Conservation (phyloP, 2,329 filamentous ascomycete genomes). For the Claviceps africana region DNA sequence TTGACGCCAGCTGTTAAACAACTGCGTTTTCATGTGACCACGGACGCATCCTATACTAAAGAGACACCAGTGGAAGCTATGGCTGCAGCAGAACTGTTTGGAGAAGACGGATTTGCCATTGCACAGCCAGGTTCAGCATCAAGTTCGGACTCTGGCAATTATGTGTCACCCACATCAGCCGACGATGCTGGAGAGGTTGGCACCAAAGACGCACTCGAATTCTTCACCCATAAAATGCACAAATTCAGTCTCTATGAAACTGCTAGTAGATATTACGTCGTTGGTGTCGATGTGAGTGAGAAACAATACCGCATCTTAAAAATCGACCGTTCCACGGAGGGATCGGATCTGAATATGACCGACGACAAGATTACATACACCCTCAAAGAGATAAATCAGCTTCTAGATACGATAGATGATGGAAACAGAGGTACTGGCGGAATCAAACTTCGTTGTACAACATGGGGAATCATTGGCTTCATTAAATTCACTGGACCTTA, state of each 20-base stretch:
- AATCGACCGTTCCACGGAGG: slow-evolving; percentile 75
- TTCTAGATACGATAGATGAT: slow-evolving; percentile 89
- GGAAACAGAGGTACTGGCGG: slow-evolving; percentile 86
- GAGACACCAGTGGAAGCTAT: not conserved
- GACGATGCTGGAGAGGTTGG: slow-evolving; percentile 11
- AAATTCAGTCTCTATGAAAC: slow-evolving; percentile 98
- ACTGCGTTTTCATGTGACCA: not conserved
- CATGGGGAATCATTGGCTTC: slow-evolving; percentile 90
- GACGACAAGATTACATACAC: slow-evolving; percentile 95
- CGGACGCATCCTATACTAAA: not conserved
- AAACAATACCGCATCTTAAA: slow-evolving; percentile 82
- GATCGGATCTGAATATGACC: slow-evolving; percentile 63
- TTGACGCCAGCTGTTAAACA: not conserved
- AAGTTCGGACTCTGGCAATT: slow-evolving; percentile 32
- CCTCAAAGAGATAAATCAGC: slow-evolving; percentile 78
- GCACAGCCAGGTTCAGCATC: slow-evolving; percentile 12
- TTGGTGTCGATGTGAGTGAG: slow-evolving; percentile 83
- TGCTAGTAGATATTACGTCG: slow-evolving; percentile 81
- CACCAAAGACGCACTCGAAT: slow-evolving; percentile 20
- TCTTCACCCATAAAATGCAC: slow-evolving; percentile 59
- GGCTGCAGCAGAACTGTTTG: not conserved
- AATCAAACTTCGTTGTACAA: slow-evolving; percentile 75
- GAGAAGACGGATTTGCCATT: not conserved
- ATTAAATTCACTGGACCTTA: slow-evolving; percentile 91
- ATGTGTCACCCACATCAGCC: slow-evolving; percentile 7